Evolutionary conservation across 2,329 filamentous ascomycete species (phyloP), one percentile per base, ranked within the genome.

Genomic region (Fusarium praegraminearum): DNA sequence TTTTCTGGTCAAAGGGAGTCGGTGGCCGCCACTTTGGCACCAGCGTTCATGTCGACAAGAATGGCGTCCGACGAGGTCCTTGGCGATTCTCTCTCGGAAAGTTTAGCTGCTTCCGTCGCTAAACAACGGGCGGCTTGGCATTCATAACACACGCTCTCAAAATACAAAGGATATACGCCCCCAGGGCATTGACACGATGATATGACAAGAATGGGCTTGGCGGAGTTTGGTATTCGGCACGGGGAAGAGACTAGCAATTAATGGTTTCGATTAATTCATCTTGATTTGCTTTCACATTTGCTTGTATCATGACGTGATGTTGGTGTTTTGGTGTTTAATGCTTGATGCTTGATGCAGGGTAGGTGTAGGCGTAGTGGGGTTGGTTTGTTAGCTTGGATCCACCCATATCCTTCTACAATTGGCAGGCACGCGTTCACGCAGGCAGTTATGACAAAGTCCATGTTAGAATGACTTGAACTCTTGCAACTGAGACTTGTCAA

Each of bases 1-100:
- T 86, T 59, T 83, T 83, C 76, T 85, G 82, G 73, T 77, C 77
- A 56, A 85, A 83, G 70, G 75, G 76, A 51, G 55, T 86, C 67
- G 85, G 85, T 67, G 80, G 81, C 54, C 80, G 81, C 35, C 83
- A 84, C 71, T 82, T 86, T 67, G 85, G 85, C 67, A 86, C 85
- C 35, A 85, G 78, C 73, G 77, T 87, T 55, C 78, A 79, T 35
- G 82, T 81, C 22, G 80, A 83, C 73, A 79, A 79, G 13, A 76
- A 83, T 66, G 85, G 84, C 46, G 76, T 86, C 10, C 82, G 80
- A 51, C 81, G 83, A 13, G 85, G 84, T 3, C 83, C 84, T 5
- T 86, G 84, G 83, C 79, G 84, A 44, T 83, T 86, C 73, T 82
- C 81, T 51, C 77, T 85, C 43, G 82, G 83, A 64, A 80, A 78